phyloP scores from a whole-genome alignment of 2,329 filamentous ascomycete genomes.

The Epichloe aotearoae region DNA sequence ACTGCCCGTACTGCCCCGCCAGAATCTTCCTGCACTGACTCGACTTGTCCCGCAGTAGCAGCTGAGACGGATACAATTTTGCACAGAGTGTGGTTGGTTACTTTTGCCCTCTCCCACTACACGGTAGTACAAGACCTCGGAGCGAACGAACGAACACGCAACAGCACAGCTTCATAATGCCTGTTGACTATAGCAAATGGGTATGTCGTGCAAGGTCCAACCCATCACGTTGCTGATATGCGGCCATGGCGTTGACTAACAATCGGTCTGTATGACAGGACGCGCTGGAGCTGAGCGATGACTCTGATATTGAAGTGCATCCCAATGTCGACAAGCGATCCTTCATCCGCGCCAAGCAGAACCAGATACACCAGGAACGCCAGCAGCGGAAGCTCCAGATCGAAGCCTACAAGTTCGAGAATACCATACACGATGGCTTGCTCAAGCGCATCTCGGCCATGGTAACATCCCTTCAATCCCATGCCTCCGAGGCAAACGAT shows the following conservation, averaged over 20 bases:
- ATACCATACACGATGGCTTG: constrained; percentile 82
- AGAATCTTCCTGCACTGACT: not conserved
- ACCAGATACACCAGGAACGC: constrained; percentile 88
- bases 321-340: constrained; percentile 97
- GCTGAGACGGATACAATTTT: not conserved
- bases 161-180: constrained; percentile 23
- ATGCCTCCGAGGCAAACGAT: constrained; percentile 46
- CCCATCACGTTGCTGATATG: not conserved
- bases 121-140: too few species aligned
- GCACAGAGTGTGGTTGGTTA: not conserved
- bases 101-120: too few species aligned
- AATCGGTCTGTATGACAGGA: constrained; percentile 39
- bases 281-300: constrained; percentile 89
- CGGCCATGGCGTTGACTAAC: not conserved
- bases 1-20: not conserved
- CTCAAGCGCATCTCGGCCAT: constrained; percentile 72
- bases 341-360: constrained; percentile 96
- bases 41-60: not conserved
- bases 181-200: constrained; percentile 56
- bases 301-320: constrained; percentile 96
- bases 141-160: not conserved
- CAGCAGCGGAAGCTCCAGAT: constrained; percentile 79
- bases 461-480: constrained; percentile 59
- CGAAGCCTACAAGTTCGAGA: constrained; percentile 82
- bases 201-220: constrained; percentile 24